phyloP scores from a whole-genome alignment of 1,284 basidiomycete species.

The Pterulicium gracile region DNA sequence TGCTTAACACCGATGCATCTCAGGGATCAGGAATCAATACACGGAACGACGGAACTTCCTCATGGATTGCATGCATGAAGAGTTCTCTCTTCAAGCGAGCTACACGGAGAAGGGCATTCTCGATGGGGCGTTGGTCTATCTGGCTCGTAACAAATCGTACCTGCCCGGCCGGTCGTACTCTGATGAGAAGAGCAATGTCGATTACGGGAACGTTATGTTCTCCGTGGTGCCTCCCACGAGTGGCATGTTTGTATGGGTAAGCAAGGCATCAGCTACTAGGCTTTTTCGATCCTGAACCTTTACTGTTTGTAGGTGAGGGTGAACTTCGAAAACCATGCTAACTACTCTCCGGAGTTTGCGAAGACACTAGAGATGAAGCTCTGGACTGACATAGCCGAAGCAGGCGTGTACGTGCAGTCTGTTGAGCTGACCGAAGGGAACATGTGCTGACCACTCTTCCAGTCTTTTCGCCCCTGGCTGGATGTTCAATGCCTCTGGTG shows the following conservation, averaged over 20 bases:
- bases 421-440: background rate
- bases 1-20: conserved; percentile 19
- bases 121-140: conserved; percentile 30
- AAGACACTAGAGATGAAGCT: conserved; percentile 43
- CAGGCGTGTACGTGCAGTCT: conserved; percentile 35
- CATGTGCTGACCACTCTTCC: background rate
- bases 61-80: conserved; percentile 42
- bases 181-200: conserved; percentile 32
- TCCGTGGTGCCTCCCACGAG: conserved; percentile 63
- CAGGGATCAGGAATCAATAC: conserved; percentile 48
- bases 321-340: conserved; percentile 52
- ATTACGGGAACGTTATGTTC: conserved; percentile 30
- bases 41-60: conserved; percentile 46
- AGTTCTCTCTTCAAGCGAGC: conserved; percentile 33
- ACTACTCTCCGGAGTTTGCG: conserved; percentile 27
- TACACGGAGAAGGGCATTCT: background rate
- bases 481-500: conserved; percentile 37
- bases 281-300: conserved; percentile 3
- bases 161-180: conserved; percentile 9
- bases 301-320: conserved; percentile 42
- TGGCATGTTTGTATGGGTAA: conserved; percentile 63
- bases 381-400: conserved; percentile 45
- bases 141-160: conserved; percentile 27
- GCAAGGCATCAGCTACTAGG: conserved; percentile 9
- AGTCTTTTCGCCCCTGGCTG: conserved; percentile 1